phyloP scores from a whole-genome alignment of 2,329 filamentous ascomycete species.

The Fusarium euwallaceae region DNA sequence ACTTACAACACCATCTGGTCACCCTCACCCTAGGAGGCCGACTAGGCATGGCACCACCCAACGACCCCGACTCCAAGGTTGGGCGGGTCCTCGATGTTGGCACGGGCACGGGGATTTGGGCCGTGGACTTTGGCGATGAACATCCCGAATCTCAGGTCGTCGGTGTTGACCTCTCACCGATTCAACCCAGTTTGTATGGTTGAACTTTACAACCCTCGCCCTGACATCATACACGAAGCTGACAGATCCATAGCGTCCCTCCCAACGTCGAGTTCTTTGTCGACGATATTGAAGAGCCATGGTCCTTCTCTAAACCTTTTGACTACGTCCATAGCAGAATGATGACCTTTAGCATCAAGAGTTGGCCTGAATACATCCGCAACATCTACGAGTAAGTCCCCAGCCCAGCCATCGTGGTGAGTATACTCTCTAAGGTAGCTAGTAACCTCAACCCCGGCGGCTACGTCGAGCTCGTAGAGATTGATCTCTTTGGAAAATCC shows the following conservation, averaged over 20 bases:
- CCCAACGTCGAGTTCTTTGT: slow-evolving; percentile 38
- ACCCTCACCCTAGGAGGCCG: slow-evolving; percentile 29
- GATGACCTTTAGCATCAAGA: slow-evolving; percentile 38
- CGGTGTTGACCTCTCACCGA: slow-evolving; percentile 34
- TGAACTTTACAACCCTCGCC: neutral
- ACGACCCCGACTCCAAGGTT: slow-evolving; percentile 18
- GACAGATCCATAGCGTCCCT: slow-evolving; percentile 18
- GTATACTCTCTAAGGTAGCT: neutral
- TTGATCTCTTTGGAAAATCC: slow-evolving; percentile 27
- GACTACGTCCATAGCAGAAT: slow-evolving; percentile 40
- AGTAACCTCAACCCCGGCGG: slow-evolving; percentile 34
- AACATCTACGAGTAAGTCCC: slow-evolving; percentile 28
- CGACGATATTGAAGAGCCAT: slow-evolving; percentile 38
- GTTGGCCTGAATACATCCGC: slow-evolving; percentile 18
- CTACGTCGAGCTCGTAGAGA: slow-evolving; percentile 31
- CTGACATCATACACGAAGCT: neutral
- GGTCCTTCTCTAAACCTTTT: slow-evolving; percentile 31
- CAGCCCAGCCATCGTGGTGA: rapidly evolving
- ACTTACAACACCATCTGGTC: slow-evolving; percentile 36
- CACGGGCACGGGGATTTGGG: slow-evolving; percentile 41
- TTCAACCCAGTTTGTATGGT: slow-evolving; percentile 34
- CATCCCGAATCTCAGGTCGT: slow-evolving; percentile 26
- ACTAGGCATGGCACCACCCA: slow-evolving; percentile 32
- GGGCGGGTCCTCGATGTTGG: slow-evolving; percentile 35
- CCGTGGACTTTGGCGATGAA: slow-evolving; percentile 33